Base-by-base conservation (phyloP, 2,329 filamentous ascomycete genomes). In the Sporothrix globosa region DNA sequence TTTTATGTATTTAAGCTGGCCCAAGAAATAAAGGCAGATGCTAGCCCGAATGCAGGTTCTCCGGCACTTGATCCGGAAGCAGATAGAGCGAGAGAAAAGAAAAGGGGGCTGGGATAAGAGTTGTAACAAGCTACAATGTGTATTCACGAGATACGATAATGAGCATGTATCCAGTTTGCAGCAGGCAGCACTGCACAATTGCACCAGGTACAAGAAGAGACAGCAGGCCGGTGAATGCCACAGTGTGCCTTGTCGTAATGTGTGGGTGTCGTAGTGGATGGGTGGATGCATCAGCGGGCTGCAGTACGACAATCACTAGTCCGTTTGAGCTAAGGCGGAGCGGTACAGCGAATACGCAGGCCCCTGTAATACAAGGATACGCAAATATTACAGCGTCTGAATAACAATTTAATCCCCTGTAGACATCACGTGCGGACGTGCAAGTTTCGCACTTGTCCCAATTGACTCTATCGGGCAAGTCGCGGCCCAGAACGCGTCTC, bases 281-380 rank as follows among this genome's bases (percentile, higher is more conserved):
- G 61, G 41, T 65, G 44, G 61, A 39, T 58, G 27, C n/a, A 14
- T 24, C 52, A 54, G 24, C 52, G 52, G 58, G n/a, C 44, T 65
- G 61, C 61, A 65, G 44, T 50, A 24, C 44, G 27, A 65, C 61
- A 3, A 50, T 14, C 61, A 19, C 61, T 65, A 65, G 61, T 24
- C 41, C 17, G 61, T 48, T 21, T 50, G 41, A 30, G 21, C 60
- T 21, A 41, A 58, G 54, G 34, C 34, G 39, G 5, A 63, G 60
- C 60, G 44, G 60, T 46, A 65, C 44, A 50, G 24, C 27, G 63
- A 30, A 27, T 66, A 66, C 63, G 63, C 63, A 66, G 46, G 63
- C 46, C 11, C 41, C 41, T 63, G n/a, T 48, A 34, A 34, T 9
- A 9, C 34, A 34, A 34, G 34, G 34, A 34, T 34, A 9, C 34